phyloP scores from a whole-genome alignment of 352 stramenopile genomes.

The Phytophthora constricta region DNA sequence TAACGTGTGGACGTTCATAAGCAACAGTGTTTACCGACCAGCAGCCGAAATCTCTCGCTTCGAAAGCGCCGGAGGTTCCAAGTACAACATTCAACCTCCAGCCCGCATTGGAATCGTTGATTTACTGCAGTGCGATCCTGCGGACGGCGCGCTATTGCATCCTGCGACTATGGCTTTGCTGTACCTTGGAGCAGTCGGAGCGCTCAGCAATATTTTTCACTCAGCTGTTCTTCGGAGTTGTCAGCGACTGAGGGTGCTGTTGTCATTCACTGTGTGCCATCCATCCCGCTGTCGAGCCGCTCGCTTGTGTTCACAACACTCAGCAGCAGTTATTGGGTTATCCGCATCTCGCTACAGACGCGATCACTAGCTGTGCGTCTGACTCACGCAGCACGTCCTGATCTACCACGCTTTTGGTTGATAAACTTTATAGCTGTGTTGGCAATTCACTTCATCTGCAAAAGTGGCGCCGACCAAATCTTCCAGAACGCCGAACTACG shows the following conservation, averaged over 20 bases:
- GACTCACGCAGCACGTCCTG: slow-evolving; percentile 21
- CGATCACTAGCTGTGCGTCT: slow-evolving; percentile 35
- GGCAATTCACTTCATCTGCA: slow-evolving; percentile 40
- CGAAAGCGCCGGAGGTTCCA: neutral
- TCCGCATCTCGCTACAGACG: slow-evolving; percentile 44
- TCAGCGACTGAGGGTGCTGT: slow-evolving; percentile 36
- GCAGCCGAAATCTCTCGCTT: neutral
- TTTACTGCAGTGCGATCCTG: slow-evolving; percentile 30
- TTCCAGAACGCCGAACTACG: slow-evolving; percentile 37
- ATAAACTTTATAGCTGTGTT: slow-evolving; percentile 24
- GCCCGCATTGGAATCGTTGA: slow-evolving; percentile 20
- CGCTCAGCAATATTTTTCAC: slow-evolving; percentile 56
- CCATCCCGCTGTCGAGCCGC: slow-evolving; percentile 39
- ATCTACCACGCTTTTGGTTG: slow-evolving; percentile 38
- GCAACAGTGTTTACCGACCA: slow-evolving; percentile 31
- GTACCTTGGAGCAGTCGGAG: slow-evolving; percentile 46
- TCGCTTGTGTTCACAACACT: slow-evolving; percentile 42
- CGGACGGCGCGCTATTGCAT: slow-evolving; percentile 40
- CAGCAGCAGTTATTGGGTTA: slow-evolving; percentile 50
- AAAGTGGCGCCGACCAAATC: slow-evolving; percentile 28
- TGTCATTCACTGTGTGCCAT: slow-evolving; percentile 41
- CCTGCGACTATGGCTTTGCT: slow-evolving; percentile 42
- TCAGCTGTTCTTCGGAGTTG: slow-evolving; percentile 38
- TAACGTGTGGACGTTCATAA: slow-evolving; percentile 32
- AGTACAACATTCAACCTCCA: neutral